Base-by-base conservation (phyloP, 2,329 filamentous ascomycete species). In the Cercospora janseana region DNA sequence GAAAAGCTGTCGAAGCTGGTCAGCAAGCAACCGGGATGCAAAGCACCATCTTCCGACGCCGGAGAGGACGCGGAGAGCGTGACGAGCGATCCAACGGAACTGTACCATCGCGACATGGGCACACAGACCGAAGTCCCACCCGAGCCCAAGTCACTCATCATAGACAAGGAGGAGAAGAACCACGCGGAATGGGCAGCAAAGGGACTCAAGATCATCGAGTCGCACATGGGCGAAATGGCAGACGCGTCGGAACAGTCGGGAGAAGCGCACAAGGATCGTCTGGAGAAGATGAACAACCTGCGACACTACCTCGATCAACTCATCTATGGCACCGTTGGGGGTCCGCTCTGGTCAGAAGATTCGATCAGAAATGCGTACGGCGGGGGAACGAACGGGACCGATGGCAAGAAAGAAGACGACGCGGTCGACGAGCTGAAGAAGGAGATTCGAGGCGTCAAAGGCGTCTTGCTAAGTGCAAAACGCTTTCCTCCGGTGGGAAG, bases 31-130 rank as follows among this genome's bases (percentile, higher is more conserved):
- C 56, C 60, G 16, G 56, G 61, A 28, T 13, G 57, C 20, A 60
- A 49, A 34, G 46, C 20, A 50, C 53, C 51, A 54, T 51, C 46
- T 64, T 57, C 67, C 1, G 65, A 66, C 12, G 68, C 72, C 29
- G 61, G 68, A n/a, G 72, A 73, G 13, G 76, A 80, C 34, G 62
- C 61, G 10, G 76, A 77, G 16, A 78, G 75, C 34, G 60, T 72
- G 12, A 72, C 70, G 60, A 81, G 78, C 9, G 81, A 84, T 57
- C 87, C 88, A 1, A 83, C 85, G 1, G 87, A 92, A 68, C 79
- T 91, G 55, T 93, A 88, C 70, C 87, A 91, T 67, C 81, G 87
- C 37, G 88, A 93, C 64, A 79, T 88, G 52, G 87, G 86, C 56
- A 87, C 87, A 1, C 88, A 93, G 68, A 93, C 88, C 0, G 51